Evolutionary conservation across 2,329 filamentous ascomycete species (phyloP).

Genomic region (Trichoderma sp.): DNA sequence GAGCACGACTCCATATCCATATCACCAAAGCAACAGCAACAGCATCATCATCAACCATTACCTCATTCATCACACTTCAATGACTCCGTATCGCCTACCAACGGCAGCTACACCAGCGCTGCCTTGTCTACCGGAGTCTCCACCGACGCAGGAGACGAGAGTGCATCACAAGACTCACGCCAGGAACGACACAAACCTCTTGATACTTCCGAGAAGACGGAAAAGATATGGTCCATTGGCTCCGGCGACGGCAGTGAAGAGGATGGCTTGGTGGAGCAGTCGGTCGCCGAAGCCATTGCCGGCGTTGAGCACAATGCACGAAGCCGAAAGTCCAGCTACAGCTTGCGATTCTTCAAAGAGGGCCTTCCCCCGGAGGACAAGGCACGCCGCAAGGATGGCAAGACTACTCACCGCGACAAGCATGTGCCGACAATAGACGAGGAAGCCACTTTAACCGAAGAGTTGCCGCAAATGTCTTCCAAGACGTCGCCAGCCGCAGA

Average conservation of each 20-base stretch:
- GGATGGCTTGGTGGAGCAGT: constrained; percentile 65
- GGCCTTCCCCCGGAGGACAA: constrained; percentile 64
- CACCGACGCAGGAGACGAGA: constrained; percentile 31
- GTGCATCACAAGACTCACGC: constrained; percentile 16
- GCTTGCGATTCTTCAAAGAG: constrained; percentile 68
- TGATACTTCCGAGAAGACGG: constrained; percentile 57
- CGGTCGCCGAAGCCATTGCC: constrained; percentile 64
- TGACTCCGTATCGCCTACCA: constrained; percentile 35
- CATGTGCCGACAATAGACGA: constrained; percentile 45
- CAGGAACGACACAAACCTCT: constrained; percentile 3
- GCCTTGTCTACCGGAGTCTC: constrained; percentile 26
- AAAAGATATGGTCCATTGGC: constrained; percentile 68
- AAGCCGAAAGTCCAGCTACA: constrained; percentile 70
- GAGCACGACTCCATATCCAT: constrained; percentile 41
- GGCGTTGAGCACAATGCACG: constrained; percentile 66
- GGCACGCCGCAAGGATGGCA: constrained; percentile 56
- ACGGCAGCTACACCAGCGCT: constrained; percentile 31
- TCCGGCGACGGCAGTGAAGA: constrained; percentile 53
- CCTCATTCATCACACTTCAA: constrained; percentile 38
- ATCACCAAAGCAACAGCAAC: constrained; percentile 33
- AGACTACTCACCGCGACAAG: constrained; percentile 46
- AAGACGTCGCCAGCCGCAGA: neutral
- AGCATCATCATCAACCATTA: constrained; percentile 29
- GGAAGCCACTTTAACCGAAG: constrained; percentile 23
- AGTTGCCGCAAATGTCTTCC: neutral